Base-by-base conservation (phyloP, 176 grass and related monocot genomes). In the Carex parvula region DNA sequence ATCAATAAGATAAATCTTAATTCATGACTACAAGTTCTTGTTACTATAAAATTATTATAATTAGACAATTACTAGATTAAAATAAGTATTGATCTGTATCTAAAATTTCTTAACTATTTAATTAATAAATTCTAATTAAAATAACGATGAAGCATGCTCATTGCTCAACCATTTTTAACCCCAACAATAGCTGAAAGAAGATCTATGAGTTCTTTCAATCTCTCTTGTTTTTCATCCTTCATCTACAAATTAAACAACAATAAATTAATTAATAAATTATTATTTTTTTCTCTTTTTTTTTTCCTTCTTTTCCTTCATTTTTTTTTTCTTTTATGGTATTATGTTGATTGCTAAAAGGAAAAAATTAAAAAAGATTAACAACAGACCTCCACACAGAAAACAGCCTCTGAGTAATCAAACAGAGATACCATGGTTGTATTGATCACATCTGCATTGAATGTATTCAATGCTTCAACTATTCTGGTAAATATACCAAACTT, bases 371-470 rank as follows among this genome's bases (percentile, higher is more conserved):
- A 83, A 46, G 20, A 53, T 72, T 48, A 18, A 1, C 63, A 86
- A 1, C 68, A 86, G 33, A 92, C 92, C 91, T 95, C 92, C 1
- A 95, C 80, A 84, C 52, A 84, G 85, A 99, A 91, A 22, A 89
- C 58, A 77, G 82, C 90, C 70, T 93, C 87, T 0, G 85, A 87
- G 5, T 87, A 92, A 56, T 91, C 93, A 20, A 83, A 92, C 75
- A 85, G 91, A 50, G 91, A 84, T 22, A 90, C 90, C 4, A 88
- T 90, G 65, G 71, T 99, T 13, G 91, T 84, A 77, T 80, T 89
- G 5, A 84, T 78, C 8, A 95, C 92, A 16, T 89, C 79, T 0
- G 75, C 88, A 16, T 88, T 88, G 67, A 90, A 88, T 77, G 83
- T 87, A 78, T 64, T 87, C 52, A 98, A 84, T 22, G 88, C 86